phyloP scores from a whole-genome alignment of 805 yeast genomes.

The Saccharomyces eubayanus region DNA sequence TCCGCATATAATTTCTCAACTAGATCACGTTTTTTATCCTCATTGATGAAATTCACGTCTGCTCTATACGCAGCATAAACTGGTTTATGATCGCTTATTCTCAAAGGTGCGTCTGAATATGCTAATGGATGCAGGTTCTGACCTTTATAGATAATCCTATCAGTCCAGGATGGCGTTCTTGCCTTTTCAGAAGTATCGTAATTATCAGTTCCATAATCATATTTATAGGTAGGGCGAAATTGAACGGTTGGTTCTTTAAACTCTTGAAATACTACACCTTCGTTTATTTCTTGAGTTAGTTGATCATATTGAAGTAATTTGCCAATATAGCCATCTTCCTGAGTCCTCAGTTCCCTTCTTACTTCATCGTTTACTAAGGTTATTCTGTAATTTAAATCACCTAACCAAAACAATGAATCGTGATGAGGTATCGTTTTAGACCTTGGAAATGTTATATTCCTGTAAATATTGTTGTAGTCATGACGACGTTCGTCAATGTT shows the following conservation, averaged over 20 bases:
- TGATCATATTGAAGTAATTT: constrained; percentile 69
- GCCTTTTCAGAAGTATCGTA: constrained; percentile 90
- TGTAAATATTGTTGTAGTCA: constrained; percentile 68
- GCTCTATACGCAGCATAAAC: constrained; percentile 73
- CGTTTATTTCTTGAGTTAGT: constrained; percentile 60
- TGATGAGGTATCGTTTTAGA: constrained; percentile 72
- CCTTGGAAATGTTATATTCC: constrained; percentile 70
- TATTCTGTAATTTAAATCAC: constrained; percentile 87
- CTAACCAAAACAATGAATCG: constrained; percentile 85
- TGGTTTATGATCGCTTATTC: constrained; percentile 85
- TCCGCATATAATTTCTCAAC: constrained; percentile 51
- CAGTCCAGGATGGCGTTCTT: constrained; percentile 95
- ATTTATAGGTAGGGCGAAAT: constrained; percentile 88
- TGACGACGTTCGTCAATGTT: constrained; percentile 78
- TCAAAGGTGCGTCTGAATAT: constrained; percentile 58
- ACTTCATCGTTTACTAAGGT: constrained; percentile 64
- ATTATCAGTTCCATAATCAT: constrained; percentile 68
- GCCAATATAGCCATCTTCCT: constrained; percentile 32
- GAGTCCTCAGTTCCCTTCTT: constrained; percentile 42
- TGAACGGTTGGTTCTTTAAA: constrained; percentile 68
- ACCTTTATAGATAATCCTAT: constrained; percentile 67
- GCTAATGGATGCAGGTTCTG: constrained; percentile 48
- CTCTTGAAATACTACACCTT: constrained; percentile 62
- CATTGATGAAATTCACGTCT: constrained; percentile 63
- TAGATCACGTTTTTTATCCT: constrained; percentile 45